These are phyloP conservation scores for Mycena haematopus DNA, from an alignment of 768 basidiomycete species.

Conservation along the genomic window DNA sequence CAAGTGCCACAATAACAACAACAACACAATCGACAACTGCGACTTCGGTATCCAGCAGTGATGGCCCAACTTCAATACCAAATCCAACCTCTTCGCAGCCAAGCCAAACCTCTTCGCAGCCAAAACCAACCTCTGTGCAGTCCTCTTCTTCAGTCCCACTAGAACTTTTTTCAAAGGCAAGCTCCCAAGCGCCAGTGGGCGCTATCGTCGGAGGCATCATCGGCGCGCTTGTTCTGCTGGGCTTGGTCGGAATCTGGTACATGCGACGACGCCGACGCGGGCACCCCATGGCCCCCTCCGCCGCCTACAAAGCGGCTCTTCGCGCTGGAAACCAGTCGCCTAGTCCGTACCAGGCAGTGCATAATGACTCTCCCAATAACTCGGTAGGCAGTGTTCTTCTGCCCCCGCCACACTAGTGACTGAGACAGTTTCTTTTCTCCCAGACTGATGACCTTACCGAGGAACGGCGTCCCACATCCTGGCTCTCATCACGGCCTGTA, in stretches of 20 bases:
- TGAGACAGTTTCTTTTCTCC: slow-evolving; percentile 4
- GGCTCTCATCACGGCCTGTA: slow-evolving; percentile 11
- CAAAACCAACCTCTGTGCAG: too few relatives aligned
- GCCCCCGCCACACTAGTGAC: neutral
- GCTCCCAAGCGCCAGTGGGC: slow-evolving; percentile 37
- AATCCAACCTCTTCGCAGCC: too few relatives aligned
- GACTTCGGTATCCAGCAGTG: too few relatives aligned
- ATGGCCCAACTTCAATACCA: too few relatives aligned
- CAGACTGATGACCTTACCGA: slow-evolving; percentile 7
- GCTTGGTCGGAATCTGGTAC: slow-evolving; percentile 33
- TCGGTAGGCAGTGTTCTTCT: slow-evolving; percentile 10
- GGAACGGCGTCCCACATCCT: neutral
- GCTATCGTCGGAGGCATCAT: slow-evolving; percentile 57
- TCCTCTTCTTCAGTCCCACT: neutral
- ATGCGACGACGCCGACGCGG: slow-evolving; percentile 13
- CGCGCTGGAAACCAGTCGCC: slow-evolving; percentile 18
- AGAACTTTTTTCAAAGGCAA: slow-evolving; percentile 11
- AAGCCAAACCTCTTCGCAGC: too few relatives aligned
- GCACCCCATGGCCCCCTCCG: slow-evolving; percentile 25
- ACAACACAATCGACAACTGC: too few relatives aligned
- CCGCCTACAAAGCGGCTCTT: slow-evolving; percentile 27
- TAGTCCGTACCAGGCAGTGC: slow-evolving; percentile 20
- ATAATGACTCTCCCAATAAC: slow-evolving; percentile 9
- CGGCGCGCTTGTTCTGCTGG: slow-evolving; percentile 45
- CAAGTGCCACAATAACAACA: too few relatives aligned